Evolutionary conservation across 2,329 filamentous ascomycete genomes (phyloP).

Genomic region (Biscogniauxia marginata): DNA sequence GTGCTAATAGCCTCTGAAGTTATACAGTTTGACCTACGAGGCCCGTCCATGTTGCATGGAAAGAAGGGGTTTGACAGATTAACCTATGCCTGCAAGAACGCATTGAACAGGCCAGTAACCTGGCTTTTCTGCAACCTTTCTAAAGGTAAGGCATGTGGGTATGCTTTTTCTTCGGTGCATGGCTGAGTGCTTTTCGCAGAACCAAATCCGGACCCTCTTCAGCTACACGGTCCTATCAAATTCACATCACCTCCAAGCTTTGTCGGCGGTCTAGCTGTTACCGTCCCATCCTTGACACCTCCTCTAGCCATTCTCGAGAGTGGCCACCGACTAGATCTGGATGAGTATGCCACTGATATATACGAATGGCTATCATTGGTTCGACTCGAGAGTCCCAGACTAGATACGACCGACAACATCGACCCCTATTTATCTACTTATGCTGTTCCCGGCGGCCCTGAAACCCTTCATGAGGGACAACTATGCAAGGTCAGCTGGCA

Average conservation of each 20-base stretch:
- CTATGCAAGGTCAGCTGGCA: slow-evolving; percentile 57
- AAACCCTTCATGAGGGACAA: slow-evolving; percentile 25
- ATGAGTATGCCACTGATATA: slow-evolving; percentile 61
- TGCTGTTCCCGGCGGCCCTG: slow-evolving; percentile 46
- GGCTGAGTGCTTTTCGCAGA: slow-evolving; percentile 33
- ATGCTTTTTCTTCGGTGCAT: not conserved
- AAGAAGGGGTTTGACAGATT: slow-evolving; percentile 81
- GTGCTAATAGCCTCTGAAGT: slow-evolving; percentile 48
- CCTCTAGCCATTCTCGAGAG: slow-evolving; percentile 32
- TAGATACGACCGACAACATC: slow-evolving; percentile 55
- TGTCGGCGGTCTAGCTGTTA: slow-evolving; percentile 23
- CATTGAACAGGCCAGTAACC: slow-evolving; percentile 62
- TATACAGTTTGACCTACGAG: slow-evolving; percentile 73
- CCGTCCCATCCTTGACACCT: slow-evolving; percentile 35
- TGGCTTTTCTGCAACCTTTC: slow-evolving; percentile 77
- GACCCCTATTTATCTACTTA: slow-evolving; percentile 72
- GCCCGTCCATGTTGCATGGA: slow-evolving; percentile 74
- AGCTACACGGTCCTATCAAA: slow-evolving; percentile 42
- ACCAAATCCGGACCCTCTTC: slow-evolving; percentile 49
- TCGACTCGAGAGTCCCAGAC: slow-evolving; percentile 62
- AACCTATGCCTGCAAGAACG: slow-evolving; percentile 75
- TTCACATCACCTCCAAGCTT: slow-evolving; percentile 39
- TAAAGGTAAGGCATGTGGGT: slow-evolving; percentile 40
- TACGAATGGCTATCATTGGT: slow-evolving; percentile 77
- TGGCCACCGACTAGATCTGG: slow-evolving; percentile 49